Conservation (phyloP, 768 basidiomycete species). For the Crucibulum laeve region DNA sequence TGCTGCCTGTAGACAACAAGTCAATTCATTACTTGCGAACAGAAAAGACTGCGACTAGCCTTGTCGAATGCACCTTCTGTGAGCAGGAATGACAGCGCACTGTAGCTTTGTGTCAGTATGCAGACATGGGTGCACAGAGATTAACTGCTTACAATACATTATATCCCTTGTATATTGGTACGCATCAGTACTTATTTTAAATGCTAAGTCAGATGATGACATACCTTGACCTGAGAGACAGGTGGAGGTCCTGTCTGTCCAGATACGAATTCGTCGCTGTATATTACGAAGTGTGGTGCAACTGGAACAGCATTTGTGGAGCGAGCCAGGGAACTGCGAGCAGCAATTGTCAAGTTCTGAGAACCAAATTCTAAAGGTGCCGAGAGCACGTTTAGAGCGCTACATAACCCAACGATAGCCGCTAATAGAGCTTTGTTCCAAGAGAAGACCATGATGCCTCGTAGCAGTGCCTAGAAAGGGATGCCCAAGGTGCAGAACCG, state of each 20-base stretch:
- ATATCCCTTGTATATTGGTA: conserved; percentile 37
- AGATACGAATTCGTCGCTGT: conserved; percentile 34
- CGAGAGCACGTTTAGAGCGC: too few species aligned
- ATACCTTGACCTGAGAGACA: conserved; percentile 38
- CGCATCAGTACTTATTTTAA: background rate
- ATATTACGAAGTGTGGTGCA: conserved; percentile 48
- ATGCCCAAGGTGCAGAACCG: too few species aligned
- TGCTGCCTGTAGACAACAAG: conserved; percentile 29
- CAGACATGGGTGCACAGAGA: background rate
- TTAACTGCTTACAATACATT: conserved; percentile 54
- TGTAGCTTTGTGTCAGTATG: conserved; percentile 10
- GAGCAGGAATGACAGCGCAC: conserved; percentile 51
- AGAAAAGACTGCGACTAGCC: conserved; percentile 14
- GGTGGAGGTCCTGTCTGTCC: conserved; percentile 46
- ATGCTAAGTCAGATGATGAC: conserved; percentile 1
- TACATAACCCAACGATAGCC: too few species aligned
- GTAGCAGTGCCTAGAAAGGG: too few species aligned
- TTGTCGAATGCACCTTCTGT: conserved; percentile 55
- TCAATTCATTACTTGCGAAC: background rate
- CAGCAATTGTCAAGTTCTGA: too few species aligned
- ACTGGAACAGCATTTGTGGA: conserved; percentile 37
- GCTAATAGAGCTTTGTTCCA: too few species aligned
- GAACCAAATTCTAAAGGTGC: too few species aligned
- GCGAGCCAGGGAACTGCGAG: too few species aligned
- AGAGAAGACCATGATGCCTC: too few species aligned